phyloP scores from a whole-genome alignment of 306 rosid species.

The Luffa aegyptiaca region DNA sequence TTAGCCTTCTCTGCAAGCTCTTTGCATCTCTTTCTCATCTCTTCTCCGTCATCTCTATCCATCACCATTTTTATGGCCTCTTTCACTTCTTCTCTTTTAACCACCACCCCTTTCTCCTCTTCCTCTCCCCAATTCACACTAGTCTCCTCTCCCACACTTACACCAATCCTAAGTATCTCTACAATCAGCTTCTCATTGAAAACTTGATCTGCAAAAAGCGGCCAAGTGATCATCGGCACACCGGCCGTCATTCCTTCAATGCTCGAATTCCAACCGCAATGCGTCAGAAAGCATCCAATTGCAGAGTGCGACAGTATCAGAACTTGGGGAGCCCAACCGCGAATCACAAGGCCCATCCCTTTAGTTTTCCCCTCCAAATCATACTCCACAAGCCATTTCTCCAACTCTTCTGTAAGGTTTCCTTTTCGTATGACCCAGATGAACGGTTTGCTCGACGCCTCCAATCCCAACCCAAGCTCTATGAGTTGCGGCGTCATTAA shows the following conservation, averaged over 20 bases:
- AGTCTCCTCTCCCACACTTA: conserved; percentile 31
- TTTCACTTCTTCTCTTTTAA: conserved; percentile 27
- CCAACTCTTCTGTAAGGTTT: conserved; percentile 12
- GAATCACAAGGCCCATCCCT: conserved; percentile 4
- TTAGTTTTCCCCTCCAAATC: conserved; percentile 10
- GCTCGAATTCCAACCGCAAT: conserved; percentile 66
- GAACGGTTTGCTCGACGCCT: conserved; percentile 23
- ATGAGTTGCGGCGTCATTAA: conserved; percentile 5
- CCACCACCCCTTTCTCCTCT: conserved; percentile 28
- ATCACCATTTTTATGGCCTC: conserved; percentile 28
- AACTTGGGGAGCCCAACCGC: conserved; percentile 24
- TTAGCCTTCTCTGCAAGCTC: conserved; percentile 29
- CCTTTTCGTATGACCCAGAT: conserved; percentile 15
- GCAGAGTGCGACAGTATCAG: conserved; percentile 22
- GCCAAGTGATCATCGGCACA: conserved; percentile 56
- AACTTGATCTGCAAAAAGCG: conserved; percentile 46
- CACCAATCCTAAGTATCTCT: conserved; percentile 29
- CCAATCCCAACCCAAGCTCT: conserved; percentile 25
- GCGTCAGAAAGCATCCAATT: conserved; percentile 50
- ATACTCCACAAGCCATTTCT: conserved; percentile 1
- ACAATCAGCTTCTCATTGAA: conserved; percentile 31
- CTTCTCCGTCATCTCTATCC: conserved; percentile 26
- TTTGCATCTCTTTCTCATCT: conserved; percentile 25
- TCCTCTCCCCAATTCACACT: conserved; percentile 22
- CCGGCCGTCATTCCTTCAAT: conserved; percentile 40